Base-by-base conservation (phyloP, 2,329 filamentous ascomycete species). In the Xylaria polymorpha region DNA sequence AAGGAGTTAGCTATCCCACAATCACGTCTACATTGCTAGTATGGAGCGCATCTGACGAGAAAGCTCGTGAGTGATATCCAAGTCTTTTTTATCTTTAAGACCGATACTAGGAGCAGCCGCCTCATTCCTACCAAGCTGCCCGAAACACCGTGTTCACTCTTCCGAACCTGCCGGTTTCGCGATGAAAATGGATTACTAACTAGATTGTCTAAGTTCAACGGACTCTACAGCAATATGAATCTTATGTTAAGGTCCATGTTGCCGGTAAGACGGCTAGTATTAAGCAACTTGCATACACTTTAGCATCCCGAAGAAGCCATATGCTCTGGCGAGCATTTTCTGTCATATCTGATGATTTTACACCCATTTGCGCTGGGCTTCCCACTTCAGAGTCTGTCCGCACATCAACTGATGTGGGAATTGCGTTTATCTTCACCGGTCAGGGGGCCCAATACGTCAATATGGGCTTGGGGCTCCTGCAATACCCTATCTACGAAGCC, bases 31-130 rank as follows among this genome's bases (percentile, higher is more conserved):
- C 44, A 35, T 65, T 79, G n/a, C 69, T 79, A 1, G 72, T 79
- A 18, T 78, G 76, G 76, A 74, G 73, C n/a, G 77, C 77, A 5
- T 67, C 73, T 2, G 76, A 79, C 39, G 73, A 78, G 69, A 75
- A 74, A n/a, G 76, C 75, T 6, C 66, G 59, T 66, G 5, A 66
- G 59, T 59, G 18, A 41, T 29, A 35, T 10, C 48, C 3, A 43
- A 20, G 10, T 1, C 39, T 15, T 3, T 4, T 35, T 43, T 18
- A 18, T 18, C 59, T 41, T 15, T 35, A 4, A 18, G 5, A 22
- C 20, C 8, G 4, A 43, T 29, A 10, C 18, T 10, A 25, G 29
- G n/a, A 37, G 18, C 18, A 3, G 22, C 2, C 15, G 25, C 18
- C 14, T 18, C 18, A 29, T 56, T 22, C 2, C 22, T 20, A 18